Percentiles rank a stretch among this genome's conserved stretches.
Evolutionary conservation across 208 protist genomes (phyloP).

Genomic region (Leishmania braziliensis): DNA sequence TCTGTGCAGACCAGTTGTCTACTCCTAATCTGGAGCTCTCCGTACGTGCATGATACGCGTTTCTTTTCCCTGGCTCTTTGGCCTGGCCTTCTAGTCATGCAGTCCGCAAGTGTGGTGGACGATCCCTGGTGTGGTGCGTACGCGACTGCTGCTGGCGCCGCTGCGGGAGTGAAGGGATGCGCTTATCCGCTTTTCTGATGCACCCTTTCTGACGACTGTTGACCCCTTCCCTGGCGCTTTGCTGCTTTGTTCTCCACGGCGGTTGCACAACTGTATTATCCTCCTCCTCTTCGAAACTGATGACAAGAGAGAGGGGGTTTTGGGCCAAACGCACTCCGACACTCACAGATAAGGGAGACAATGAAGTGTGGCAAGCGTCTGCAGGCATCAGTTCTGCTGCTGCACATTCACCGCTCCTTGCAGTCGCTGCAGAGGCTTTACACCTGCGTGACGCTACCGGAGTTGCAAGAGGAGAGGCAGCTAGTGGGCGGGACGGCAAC

Average conservation of each 20-base stretch:
- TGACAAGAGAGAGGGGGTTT: background rate
- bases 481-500: background rate
- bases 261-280: background rate
- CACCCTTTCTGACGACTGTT: background rate
- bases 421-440: conserved; percentile 57
- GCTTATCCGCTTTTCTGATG: background rate
- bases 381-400: conserved; percentile 57
- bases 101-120: no score
- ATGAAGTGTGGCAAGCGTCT: background rate
- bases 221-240: background rate
- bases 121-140: background rate
- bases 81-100: background rate
- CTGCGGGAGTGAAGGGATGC: background rate
- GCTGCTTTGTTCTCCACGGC: background rate
- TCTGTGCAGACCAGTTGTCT: background rate
- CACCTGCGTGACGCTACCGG: background rate
- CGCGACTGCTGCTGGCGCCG: background rate
- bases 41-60: background rate
- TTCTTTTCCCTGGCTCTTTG: no score
- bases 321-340: background rate
- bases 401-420: conserved; percentile 62
- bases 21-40: background rate
- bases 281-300: background rate
- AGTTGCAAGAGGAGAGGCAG: background rate
- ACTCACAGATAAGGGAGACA: background rate